Evolutionary conservation across 2,329 filamentous ascomycete species (phyloP).

Genomic region (Plectosphaerella sp.): DNA sequence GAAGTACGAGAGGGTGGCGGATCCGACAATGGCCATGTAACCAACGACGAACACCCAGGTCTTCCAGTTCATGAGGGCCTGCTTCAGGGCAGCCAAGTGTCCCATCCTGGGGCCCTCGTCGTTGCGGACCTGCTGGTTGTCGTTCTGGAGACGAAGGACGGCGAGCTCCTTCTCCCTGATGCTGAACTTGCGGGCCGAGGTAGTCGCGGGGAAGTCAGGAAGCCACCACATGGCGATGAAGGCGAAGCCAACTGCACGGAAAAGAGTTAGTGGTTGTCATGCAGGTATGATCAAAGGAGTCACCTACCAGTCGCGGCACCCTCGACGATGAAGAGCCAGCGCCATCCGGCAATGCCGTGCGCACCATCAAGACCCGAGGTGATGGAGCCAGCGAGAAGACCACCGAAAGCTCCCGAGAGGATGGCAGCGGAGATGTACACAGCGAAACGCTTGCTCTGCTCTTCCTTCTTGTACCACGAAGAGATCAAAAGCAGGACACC

Average conservation of each 20-base stretch:
- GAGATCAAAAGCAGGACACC: slow-evolving; percentile 58
- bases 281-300: background rate
- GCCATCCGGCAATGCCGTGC: slow-evolving; percentile 41
- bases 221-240: slow-evolving; percentile 6
- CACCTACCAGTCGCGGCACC: slow-evolving; percentile 20
- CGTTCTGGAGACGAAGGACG: slow-evolving; percentile 53
- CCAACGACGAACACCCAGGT: slow-evolving; percentile 34
- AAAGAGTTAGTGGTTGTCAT: background rate
- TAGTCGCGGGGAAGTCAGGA: slow-evolving; percentile 13
- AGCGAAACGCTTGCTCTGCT: slow-evolving; percentile 34
- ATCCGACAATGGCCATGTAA: slow-evolving; percentile 32
- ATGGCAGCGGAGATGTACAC: slow-evolving; percentile 71
- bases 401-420: slow-evolving; percentile 61
- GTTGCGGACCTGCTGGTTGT: slow-evolving; percentile 56
- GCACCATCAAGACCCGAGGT: slow-evolving; percentile 50
- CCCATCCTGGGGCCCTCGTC: slow-evolving; percentile 55
- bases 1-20: slow-evolving; percentile 25
- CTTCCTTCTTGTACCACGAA: slow-evolving; percentile 55
- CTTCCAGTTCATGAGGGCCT: slow-evolving; percentile 30
- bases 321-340: slow-evolving; percentile 52
- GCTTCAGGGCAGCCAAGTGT: slow-evolving; percentile 10
- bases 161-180: slow-evolving; percentile 57
- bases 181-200: slow-evolving; percentile 57
- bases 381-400: slow-evolving; percentile 57
- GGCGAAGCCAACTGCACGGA: slow-evolving; percentile 20